Evolutionary conservation across 495 filamentous ascomycete genomes (phyloP).

Genomic region (Neurospora sublineolata): DNA sequence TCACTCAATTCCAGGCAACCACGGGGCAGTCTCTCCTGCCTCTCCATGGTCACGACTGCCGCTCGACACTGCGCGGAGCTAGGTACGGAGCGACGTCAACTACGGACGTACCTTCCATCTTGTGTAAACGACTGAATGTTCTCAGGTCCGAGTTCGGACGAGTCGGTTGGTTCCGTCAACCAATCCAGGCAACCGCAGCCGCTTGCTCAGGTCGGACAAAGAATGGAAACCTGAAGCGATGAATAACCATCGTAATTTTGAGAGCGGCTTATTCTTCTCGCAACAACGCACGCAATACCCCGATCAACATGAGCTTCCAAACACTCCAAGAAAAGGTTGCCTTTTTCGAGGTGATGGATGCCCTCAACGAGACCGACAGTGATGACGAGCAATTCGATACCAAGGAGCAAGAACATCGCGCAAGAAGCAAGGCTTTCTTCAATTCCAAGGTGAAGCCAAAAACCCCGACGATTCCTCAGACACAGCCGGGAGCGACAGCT

Average conservation of each 20-base stretch:
- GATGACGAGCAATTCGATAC: constrained; percentile 14
- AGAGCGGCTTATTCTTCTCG: background rate
- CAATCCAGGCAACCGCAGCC: background rate
- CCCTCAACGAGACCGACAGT: constrained; percentile 6
- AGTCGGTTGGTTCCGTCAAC: background rate
- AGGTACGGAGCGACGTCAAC: background rate
- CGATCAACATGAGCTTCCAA: constrained; percentile 7
- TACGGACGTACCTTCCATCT: background rate
- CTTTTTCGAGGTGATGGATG: constrained; percentile 19
- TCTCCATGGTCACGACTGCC: background rate
- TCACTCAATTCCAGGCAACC: background rate
- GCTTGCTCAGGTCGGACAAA: background rate
- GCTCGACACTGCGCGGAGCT: background rate
- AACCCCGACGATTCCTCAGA: background rate
- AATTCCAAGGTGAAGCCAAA: background rate
- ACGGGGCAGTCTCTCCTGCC: background rate
- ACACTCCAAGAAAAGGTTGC: constrained; percentile 15
- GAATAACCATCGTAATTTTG: background rate
- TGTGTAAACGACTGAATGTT: background rate
- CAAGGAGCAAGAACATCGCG: constrained; percentile 13
- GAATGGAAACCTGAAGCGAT: background rate
- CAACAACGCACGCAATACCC: background rate
- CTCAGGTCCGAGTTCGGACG: background rate
- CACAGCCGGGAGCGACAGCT: constrained; percentile 7
- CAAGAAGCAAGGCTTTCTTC: constrained; percentile 14